Percentiles rank a stretch among this genome's conserved stretches.
Conservation (phyloP, 2,329 filamentous ascomycete genomes). For the Cytospora chrysosperma region DNA sequence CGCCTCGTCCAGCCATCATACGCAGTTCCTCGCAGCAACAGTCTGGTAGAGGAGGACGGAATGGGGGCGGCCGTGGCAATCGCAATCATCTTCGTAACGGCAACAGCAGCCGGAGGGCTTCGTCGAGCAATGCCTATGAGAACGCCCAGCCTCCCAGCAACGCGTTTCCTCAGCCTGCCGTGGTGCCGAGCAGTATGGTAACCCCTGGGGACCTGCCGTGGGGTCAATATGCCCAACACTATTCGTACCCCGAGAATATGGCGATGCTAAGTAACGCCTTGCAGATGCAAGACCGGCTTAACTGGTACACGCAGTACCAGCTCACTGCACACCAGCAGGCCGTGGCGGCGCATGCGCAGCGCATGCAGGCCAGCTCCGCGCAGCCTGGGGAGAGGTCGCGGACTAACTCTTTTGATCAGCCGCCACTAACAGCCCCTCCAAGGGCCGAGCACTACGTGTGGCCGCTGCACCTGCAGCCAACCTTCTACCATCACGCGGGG, state of each 20-base stretch:
- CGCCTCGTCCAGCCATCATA: conserved; percentile 55
- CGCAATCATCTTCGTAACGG: conserved; percentile 46
- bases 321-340: conserved; percentile 44
- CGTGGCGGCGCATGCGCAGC: conserved; percentile 44
- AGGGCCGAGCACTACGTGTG: conserved; percentile 58
- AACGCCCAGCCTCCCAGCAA: conserved; percentile 43
- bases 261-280: conserved; percentile 28
- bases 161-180: conserved; percentile 39
- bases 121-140: conserved; percentile 54
- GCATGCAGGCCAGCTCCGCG: conserved; percentile 39
- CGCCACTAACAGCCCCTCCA: conserved; percentile 57
- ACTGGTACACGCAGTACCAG: conserved; percentile 48
- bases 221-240: conserved; percentile 31
- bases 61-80: conserved; percentile 47
- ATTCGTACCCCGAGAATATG: conserved; percentile 21
- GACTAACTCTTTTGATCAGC: conserved; percentile 63
- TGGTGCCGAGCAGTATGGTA: conserved; percentile 25
- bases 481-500: conserved; percentile 38
- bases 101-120: conserved; percentile 50
- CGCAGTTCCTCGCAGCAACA: conserved; percentile 63
- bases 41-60: conserved; percentile 46
- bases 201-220: conserved; percentile 30
- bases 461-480: conserved; percentile 40
- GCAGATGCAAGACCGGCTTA: conserved; percentile 46
- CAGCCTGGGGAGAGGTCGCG: conserved; percentile 51